Evolutionary conservation across 2,329 filamentous ascomycete species (phyloP).

Genomic region (Capronia coronata): DNA sequence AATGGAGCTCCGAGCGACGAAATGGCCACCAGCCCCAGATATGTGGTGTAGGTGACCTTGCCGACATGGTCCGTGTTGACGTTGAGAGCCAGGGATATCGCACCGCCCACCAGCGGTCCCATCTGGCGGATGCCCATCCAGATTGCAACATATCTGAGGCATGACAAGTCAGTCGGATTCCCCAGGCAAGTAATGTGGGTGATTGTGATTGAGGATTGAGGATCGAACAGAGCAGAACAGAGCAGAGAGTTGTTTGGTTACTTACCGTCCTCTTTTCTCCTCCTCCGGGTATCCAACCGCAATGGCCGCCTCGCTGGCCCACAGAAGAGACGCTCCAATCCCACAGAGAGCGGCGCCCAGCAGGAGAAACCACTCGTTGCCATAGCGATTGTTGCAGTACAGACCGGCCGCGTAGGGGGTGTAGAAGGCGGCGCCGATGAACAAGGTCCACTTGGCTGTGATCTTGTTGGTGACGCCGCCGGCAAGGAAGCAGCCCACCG

Average conservation of each 20-base stretch:
- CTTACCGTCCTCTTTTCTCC: neutral
- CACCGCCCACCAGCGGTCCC: neutral
- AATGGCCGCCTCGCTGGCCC: neutral
- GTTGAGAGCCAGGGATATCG: neutral
- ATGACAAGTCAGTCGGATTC: too few species aligned
- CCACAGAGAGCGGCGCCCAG: slow-evolving; percentile 59
- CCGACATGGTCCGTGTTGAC: neutral
- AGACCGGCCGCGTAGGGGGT: slow-evolving; percentile 63
- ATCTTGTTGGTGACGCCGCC: slow-evolving; percentile 59
- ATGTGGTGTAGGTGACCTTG: neutral
- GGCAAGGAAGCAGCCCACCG: slow-evolving; percentile 60
- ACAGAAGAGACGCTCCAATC: neutral
- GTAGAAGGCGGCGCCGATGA: slow-evolving; percentile 65
- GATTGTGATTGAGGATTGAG: too few species aligned
- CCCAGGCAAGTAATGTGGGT: too few species aligned
- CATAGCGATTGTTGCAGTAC: slow-evolving; percentile 65
- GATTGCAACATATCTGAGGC: neutral
- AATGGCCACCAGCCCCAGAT: neutral
- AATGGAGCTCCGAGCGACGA: neutral
- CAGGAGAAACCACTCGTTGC: slow-evolving; percentile 60
- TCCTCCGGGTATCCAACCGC: neutral
- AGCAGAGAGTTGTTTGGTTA: too few species aligned
- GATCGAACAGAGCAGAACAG: too few species aligned
- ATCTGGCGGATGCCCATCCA: neutral
- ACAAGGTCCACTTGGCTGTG: slow-evolving; percentile 62